phyloP scores from a whole-genome alignment of 2,329 filamentous ascomycete species.

The Lasiodiplodia theobromae region DNA sequence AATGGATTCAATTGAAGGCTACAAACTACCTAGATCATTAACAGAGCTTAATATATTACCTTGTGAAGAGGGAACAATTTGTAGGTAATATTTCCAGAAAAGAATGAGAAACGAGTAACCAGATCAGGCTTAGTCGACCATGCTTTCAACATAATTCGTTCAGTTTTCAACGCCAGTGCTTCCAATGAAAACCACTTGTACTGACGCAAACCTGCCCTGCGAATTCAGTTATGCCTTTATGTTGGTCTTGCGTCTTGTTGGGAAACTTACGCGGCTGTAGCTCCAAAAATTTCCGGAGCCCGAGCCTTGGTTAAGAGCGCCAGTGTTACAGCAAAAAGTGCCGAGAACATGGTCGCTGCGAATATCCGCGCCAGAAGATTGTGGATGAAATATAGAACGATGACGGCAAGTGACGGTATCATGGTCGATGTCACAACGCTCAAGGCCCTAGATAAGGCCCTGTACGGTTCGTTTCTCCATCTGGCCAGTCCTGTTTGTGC shows the following conservation, averaged over 20 bases:
- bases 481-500: not conserved
- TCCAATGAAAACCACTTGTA: slow-evolving; percentile 20
- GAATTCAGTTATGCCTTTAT: no score
- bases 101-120: no score
- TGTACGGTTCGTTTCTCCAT: not conserved
- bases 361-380: not conserved
- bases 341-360: not conserved
- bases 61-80: no score
- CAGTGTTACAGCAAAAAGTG: slow-evolving; percentile 8
- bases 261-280: slow-evolving; percentile 7
- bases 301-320: slow-evolving; percentile 12
- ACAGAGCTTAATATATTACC: no score
- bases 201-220: not conserved
- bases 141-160: no score
- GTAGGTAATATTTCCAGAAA: no score
- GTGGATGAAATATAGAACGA: not conserved
- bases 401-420: not conserved
- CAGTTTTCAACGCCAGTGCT: not conserved
- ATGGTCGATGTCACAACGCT: slow-evolving; percentile 1
- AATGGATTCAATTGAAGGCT: no score
- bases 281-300: slow-evolving; percentile 14
- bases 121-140: no score
- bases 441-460: not conserved
- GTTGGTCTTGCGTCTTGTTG: not conserved
- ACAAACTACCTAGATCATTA: no score